Conservation (phyloP, 164 flowering plant species). For the grape (Vitis vinifera) region DNA sequence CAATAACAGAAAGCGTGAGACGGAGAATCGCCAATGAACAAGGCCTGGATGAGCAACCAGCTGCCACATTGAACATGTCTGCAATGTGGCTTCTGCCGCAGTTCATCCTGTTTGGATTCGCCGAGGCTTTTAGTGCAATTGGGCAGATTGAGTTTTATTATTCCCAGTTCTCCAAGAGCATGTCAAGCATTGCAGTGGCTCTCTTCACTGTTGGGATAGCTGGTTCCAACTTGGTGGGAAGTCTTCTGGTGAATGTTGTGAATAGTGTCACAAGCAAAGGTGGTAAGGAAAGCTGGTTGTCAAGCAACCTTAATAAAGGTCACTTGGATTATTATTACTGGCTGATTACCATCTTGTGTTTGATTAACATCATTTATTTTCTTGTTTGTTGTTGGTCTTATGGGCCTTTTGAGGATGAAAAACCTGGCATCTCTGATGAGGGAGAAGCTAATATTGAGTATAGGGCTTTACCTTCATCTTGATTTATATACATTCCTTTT, state of each 20-base stretch:
- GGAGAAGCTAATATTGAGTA: background rate
- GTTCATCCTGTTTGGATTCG: conserved; percentile 28
- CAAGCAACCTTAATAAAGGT: conserved; percentile 25
- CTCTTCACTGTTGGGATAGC: conserved; percentile 24
- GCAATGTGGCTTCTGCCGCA: conserved; percentile 45
- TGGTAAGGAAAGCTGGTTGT: conserved; percentile 27
- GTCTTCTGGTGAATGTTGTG: conserved; percentile 17
- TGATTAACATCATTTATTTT: conserved; percentile 22
- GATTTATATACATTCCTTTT: too few relatives aligned
- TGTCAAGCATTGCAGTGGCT: conserved; percentile 44
- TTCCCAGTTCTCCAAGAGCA: conserved; percentile 41
- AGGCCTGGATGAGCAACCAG: conserved; percentile 11
- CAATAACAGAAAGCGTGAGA: conserved; percentile 34
- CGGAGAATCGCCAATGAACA: conserved; percentile 13
- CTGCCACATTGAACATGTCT: conserved; percentile 18
- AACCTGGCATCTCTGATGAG: background rate
- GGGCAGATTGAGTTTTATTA: conserved; percentile 45
- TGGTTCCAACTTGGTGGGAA: conserved; percentile 28
- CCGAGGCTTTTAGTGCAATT: conserved; percentile 38
- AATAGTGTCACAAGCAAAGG: conserved; percentile 8
- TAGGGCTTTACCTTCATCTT: too few relatives aligned
- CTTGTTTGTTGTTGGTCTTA: conserved; percentile 24
- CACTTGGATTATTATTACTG: conserved; percentile 30
- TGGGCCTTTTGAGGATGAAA: conserved; percentile 11
- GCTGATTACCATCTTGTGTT: conserved; percentile 17